These are phyloP conservation scores for Lactarius trivialis DNA, from an alignment of 768 basidiomycete species.

Conservation along the genomic window DNA sequence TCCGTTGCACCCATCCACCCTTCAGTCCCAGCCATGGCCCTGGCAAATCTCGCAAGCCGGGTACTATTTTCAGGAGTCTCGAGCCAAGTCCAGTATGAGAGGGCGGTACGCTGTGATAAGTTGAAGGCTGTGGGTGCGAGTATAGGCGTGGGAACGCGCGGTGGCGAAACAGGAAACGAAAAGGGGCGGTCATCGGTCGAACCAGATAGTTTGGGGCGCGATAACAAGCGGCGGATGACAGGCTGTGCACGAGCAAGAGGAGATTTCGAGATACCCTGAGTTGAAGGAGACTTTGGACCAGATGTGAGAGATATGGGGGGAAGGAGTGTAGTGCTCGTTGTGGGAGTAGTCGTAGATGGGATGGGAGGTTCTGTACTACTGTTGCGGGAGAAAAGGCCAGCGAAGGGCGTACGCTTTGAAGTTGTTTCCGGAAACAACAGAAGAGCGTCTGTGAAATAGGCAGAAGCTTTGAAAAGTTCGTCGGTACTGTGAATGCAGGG, in stretches of 20 bases:
- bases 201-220: conserved; percentile 18
- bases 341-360: not conserved
- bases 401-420: not conserved
- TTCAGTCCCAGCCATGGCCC: conserved; percentile 67
- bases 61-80: conserved; percentile 45
- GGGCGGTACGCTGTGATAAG: conserved; percentile 52
- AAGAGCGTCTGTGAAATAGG: conserved; percentile 61
- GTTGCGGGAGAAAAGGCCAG: not conserved
- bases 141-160: conserved; percentile 25
- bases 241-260: conserved; percentile 18
- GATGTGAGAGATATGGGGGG: conserved; percentile 7
- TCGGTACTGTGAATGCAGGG: conserved; percentile 45
- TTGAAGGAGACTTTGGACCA: conserved; percentile 3
- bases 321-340: conserved; percentile 7
- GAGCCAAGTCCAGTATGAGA: conserved; percentile 64
- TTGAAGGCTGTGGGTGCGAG: conserved; percentile 54
- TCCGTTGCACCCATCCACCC: conserved; percentile 57
- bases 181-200: conserved; percentile 4
- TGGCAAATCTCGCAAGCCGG: conserved; percentile 61
- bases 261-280: conserved; percentile 9
- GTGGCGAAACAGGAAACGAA: conserved; percentile 1
- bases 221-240: conserved; percentile 19
- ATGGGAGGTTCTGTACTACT: conserved; percentile 11
- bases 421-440: conserved; percentile 15
- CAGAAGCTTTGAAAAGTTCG: conserved; percentile 69